Base-by-base conservation (phyloP, 139 green algal genomes). In the Raphidocelis subcapitata region DNA sequence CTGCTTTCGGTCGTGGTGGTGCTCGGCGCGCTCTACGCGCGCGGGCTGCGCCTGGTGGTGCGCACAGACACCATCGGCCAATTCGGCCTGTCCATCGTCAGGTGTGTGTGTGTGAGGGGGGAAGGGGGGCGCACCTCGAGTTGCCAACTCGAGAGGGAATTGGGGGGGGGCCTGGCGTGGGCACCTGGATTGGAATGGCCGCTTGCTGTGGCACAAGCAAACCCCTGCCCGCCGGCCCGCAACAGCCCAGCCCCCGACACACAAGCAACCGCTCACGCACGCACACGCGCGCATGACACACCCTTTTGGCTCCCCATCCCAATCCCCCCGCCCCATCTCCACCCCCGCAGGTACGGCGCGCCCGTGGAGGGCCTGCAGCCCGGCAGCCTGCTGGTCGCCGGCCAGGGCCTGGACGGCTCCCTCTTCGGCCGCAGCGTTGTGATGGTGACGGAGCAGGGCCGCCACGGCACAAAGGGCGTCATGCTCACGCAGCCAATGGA, bases 301-400 rank as follows among this genome's bases (percentile, higher is more conserved):
- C n/a, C n/a, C n/a, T n/a, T n/a, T n/a, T n/a, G n/a, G n/a, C n/a
- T n/a, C n/a, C n/a, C n/a, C n/a, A n/a, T n/a, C n/a, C n/a, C n/a
- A n/a, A n/a, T n/a, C n/a, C n/a, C n/a, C n/a, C n/a, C n/a, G n/a
- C n/a, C n/a, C n/a, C n/a, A n/a, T n/a, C 0, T 54, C 35, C 62
- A n/a, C 18, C 1, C 37, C 26, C 55, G 31, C 44, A 71, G 64
- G 2, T 46, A 71, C 33, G 64, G 64, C 21, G 64, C 64, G 1
- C 64, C 64, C 35, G 29, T 71, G 3, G 64, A 71, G 23, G 64
- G 64, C 24, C 18, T 71, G 28, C 26, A 33, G 51, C 44, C 44
- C 14, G 64, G 64, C 35, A 71, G 64, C 52, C 64, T 71, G 64
- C 44, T 71, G 64, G 44, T 71, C 2, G 64, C 64, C 3, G 26